Conservation (phyloP, 805 yeast genomes). For the Lipomyces sp. region DNA sequence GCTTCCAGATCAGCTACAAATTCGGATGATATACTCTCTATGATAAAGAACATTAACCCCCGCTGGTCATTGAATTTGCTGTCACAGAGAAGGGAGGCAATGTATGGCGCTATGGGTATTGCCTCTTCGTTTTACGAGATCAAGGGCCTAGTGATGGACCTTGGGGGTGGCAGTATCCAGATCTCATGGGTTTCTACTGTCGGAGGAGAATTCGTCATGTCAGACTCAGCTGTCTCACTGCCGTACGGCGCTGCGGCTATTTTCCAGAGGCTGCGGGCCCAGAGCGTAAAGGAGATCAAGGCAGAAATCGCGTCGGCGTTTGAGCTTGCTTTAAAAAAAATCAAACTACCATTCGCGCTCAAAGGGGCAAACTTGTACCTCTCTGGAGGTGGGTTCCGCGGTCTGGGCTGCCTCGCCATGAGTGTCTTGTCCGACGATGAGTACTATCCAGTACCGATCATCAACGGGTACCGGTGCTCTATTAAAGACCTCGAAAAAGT, state of each 20-base stretch:
- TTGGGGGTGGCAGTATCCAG: conserved; percentile 74
- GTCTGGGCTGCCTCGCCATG: conserved; percentile 61
- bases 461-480: conserved; percentile 69
- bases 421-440: conserved; percentile 48
- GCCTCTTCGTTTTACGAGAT: conserved; percentile 72
- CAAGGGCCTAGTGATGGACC: conserved; percentile 70
- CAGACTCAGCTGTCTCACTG: conserved; percentile 59
- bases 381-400: conserved; percentile 77
- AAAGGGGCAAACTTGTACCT: conserved; percentile 64
- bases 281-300: conserved; percentile 4
- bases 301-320: conserved; percentile 59
- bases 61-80: conserved; percentile 65
- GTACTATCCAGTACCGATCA: conserved; percentile 69
- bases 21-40: conserved; percentile 60
- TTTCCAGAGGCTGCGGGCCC: conserved; percentile 56
- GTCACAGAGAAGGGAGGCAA: conserved; percentile 67
- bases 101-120: conserved; percentile 72
- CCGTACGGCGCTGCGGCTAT: conserved; percentile 79
- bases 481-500: conserved; percentile 56
- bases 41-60: conserved; percentile 62
- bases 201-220: conserved; percentile 60
- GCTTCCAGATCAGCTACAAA: conserved; percentile 74
- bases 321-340: conserved; percentile 41
- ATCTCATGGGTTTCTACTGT: conserved; percentile 68
- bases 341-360: conserved; percentile 16